A percentile compares a stretch with the other conserved stretches of the same genome.
These are phyloP conservation scores for Nectriaceae sp. DNA, from an alignment of 2,329 filamentous ascomycete genomes.

Conservation along the genomic window DNA sequence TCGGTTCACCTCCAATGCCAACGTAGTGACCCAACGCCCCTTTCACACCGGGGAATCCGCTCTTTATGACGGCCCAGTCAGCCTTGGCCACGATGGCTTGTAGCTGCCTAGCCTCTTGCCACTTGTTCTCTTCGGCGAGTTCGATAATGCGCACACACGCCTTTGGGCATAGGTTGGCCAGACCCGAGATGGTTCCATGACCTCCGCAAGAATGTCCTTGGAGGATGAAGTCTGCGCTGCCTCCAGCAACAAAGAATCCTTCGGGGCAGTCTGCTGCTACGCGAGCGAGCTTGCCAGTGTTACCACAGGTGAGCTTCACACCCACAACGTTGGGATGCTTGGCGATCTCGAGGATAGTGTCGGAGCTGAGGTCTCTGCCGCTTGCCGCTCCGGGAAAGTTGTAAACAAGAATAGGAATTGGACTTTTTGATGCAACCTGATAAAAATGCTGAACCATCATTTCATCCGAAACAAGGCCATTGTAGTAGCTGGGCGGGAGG, in stretches of 20 bases:
- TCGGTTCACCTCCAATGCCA: conserved; percentile 41
- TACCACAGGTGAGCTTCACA: conserved; percentile 66
- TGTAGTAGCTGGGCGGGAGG: conserved; percentile 78
- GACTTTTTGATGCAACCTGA: conserved; percentile 60
- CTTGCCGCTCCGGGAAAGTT: conserved; percentile 65
- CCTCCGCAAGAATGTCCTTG: conserved; percentile 41
- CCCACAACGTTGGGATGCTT: conserved; percentile 61
- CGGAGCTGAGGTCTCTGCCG: conserved; percentile 63
- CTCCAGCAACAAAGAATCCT: conserved; percentile 37
- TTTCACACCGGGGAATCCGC: conserved; percentile 52
- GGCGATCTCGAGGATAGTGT: conserved; percentile 56
- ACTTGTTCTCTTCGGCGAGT: conserved; percentile 34
- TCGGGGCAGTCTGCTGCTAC: conserved; percentile 45
- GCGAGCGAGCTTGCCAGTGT: conserved; percentile 61
- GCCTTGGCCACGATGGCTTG: conserved; percentile 46
- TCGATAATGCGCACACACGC: conserved; percentile 38
- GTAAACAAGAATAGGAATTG: conserved; percentile 64
- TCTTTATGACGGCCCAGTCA: conserved; percentile 49
- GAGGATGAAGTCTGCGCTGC: conserved; percentile 45
- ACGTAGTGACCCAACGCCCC: conserved; percentile 44
- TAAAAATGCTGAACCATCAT: conserved; percentile 59
- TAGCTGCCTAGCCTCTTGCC: conserved; percentile 37
- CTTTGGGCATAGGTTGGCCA: conserved; percentile 42
- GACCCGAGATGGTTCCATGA: conserved; percentile 43
- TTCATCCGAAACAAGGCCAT: conserved; percentile 60